These are phyloP conservation scores for Fraxinus dipetala DNA, from an alignment of 305 asterid genomes.

Conservation along the genomic window DNA sequence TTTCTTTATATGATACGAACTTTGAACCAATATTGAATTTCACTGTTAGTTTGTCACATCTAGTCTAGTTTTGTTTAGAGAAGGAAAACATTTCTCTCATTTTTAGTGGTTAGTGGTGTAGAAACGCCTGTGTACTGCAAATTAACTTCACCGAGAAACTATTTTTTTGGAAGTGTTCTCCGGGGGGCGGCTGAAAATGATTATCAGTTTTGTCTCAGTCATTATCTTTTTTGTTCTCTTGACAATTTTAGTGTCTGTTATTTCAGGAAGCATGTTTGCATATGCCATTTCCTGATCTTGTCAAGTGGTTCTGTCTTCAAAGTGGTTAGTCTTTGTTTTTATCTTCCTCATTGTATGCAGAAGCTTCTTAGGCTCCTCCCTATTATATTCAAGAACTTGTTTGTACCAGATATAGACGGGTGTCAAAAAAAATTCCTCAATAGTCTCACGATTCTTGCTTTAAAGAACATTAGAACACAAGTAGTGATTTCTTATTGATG, in stretches of 20 bases:
- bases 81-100: not conserved
- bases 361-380: constrained; percentile 13
- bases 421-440: not conserved
- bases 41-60: constrained; percentile 1
- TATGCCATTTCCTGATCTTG: constrained; percentile 50
- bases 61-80: not conserved
- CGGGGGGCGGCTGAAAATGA: not conserved
- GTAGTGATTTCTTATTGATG: constrained; percentile 1
- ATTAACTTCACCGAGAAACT: not conserved
- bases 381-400: not conserved
- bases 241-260: constrained; percentile 7
- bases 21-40: not conserved
- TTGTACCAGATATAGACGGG: not conserved
- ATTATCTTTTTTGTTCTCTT: constrained; percentile 13
- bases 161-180: not conserved
- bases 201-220: not conserved
- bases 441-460: not conserved
- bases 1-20: not conserved
- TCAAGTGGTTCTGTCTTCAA: constrained; percentile 31
- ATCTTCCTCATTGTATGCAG: constrained; percentile 9
- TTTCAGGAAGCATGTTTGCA: constrained; percentile 62
- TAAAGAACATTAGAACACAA: not conserved
- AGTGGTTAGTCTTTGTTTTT: constrained; percentile 36
- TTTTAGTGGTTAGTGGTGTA: not conserved
- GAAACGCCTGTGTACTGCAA: not conserved